Percentiles rank a stretch among this genome's conserved stretches.
phyloP scores from a whole-genome alignment of 306 rosid species.

The Cucumis melo region DNA sequence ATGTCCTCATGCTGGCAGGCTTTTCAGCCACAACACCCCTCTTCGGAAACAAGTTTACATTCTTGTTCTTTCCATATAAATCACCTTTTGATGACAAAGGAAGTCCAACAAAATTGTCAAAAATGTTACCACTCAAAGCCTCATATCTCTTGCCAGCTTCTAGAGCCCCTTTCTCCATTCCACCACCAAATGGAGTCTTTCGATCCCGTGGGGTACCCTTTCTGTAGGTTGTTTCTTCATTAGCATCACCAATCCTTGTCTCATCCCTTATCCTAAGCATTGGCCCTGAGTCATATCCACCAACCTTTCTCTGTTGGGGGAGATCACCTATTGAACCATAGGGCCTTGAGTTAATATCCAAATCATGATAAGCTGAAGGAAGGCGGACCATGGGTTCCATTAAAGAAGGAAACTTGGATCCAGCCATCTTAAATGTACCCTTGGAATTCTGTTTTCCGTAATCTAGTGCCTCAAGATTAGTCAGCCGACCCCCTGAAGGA shows the following conservation, averaged over 20 bases:
- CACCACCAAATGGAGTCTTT: slow-evolving; percentile 17
- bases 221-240: slow-evolving; percentile 46
- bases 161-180: slow-evolving; percentile 35
- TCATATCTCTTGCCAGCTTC: slow-evolving; percentile 55
- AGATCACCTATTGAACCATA: slow-evolving; percentile 40
- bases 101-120: slow-evolving; percentile 36
- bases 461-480: slow-evolving; percentile 30
- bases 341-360: slow-evolving; percentile 40
- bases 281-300: slow-evolving; percentile 38
- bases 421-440: slow-evolving; percentile 65
- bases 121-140: slow-evolving; percentile 36
- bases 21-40: slow-evolving; percentile 31
- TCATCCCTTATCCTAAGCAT: slow-evolving; percentile 43
- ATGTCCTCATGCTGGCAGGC: slow-evolving; percentile 38
- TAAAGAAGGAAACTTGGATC: slow-evolving; percentile 32
- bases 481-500: slow-evolving; percentile 23
- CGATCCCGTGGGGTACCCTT: slow-evolving; percentile 32
- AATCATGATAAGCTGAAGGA: slow-evolving; percentile 37
- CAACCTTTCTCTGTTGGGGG: slow-evolving; percentile 34
- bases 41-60: slow-evolving; percentile 31
- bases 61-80: slow-evolving; percentile 35
- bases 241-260: slow-evolving; percentile 30
- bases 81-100: slow-evolving; percentile 53
- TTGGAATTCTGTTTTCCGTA: slow-evolving; percentile 56
- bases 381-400: slow-evolving; percentile 28